Evolutionary conservation across 805 yeast species (phyloP), one percentile per base, ranked within the genome.

Genomic region (Pichia membranifaciens): DNA sequence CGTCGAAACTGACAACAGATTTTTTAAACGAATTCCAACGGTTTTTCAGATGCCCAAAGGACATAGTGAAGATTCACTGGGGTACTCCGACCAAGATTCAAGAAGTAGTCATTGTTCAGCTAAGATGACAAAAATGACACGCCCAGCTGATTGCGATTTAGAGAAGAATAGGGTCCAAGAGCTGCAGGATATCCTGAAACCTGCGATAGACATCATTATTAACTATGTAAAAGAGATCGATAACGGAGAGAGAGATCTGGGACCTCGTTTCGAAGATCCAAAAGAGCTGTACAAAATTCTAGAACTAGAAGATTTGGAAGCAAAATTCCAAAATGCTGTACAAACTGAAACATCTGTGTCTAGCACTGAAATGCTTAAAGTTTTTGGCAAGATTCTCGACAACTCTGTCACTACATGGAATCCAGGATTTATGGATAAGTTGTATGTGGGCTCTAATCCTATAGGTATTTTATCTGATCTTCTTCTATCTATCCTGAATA

Each of bases 321-420:
- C 2, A 1, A 25, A 57, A 8, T 60, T 64, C 51, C 54, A 44
- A 3, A 41, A 38, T 3, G 58, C 64, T 1, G 41, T 64, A 12
- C 50, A 51, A 25, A 43, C 35, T 8, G 53, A 55, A 23, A n/a
- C 49, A 1, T 29, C 21, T 3, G 44, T 50, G 15, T 49, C 60
- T 1, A 25, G 62, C 4, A 64, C 69, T 28, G 76, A 75, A 6
- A 70, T 86, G 5, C 60, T 76, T 35, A 59, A 58, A 2, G 68
- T 75, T 3, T 73, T 84, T 45, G 81, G 84, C 50, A 61, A 71
- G 38, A 75, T 87, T 1, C 66, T 87, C 52, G 65, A 75, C 42
- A 75, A 81, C 56, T 83, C 91, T 0, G 87, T 84, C 36, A 85
- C 82, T 44, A 87, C 95, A 0, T 87, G 95, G 95, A 84, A 84